Percentiles rank a stretch among this genome's conserved stretches.
phyloP scores from a whole-genome alignment of 768 basidiomycete species.

The Lentinula aciculospora region DNA sequence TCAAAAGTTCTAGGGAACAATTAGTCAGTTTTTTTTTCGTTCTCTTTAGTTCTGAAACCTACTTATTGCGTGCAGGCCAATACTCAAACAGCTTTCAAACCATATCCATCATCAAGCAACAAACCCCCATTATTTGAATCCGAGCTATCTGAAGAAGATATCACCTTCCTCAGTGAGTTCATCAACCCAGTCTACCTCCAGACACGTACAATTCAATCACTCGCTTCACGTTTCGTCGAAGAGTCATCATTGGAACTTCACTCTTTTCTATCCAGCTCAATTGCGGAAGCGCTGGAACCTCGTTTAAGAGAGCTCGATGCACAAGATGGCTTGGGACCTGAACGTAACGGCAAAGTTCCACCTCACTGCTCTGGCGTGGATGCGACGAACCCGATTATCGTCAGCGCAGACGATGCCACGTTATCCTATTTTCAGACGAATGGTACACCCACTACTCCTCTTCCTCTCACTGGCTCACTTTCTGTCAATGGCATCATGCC shows the following conservation, averaged over 20 bases:
- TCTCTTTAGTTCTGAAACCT: conserved; percentile 6
- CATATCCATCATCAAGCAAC: conserved; percentile 38
- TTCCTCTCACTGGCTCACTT: background rate
- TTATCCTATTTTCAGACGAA: background rate
- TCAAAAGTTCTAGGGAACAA: conserved; percentile 86
- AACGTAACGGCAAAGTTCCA: conserved; percentile 52
- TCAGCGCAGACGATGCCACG: background rate
- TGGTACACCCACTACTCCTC: background rate
- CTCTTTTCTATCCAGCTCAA: conserved; percentile 68
- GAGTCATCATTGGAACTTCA: conserved; percentile 89
- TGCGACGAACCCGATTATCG: background rate
- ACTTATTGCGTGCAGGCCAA: conserved; percentile 40
- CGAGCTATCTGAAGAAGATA: conserved; percentile 51
- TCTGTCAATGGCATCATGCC: background rate
- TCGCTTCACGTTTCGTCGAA: conserved; percentile 75
- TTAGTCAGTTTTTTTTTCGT: conserved; percentile 54
- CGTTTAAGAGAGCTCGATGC: conserved; percentile 61
- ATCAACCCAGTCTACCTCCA: conserved; percentile 91
- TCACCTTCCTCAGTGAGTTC: conserved; percentile 74
- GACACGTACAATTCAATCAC: conserved; percentile 69
- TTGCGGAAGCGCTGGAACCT: conserved; percentile 63
- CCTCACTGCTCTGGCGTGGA: conserved; percentile 35
- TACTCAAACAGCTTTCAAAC: conserved; percentile 53
- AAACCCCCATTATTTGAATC: conserved; percentile 46
- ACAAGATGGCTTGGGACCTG: conserved; percentile 54